Percentiles rank a stretch among this genome's conserved stretches.
Evolutionary conservation across 2,329 filamentous ascomycete genomes (phyloP).

Genomic region (Calycina marina): DNA sequence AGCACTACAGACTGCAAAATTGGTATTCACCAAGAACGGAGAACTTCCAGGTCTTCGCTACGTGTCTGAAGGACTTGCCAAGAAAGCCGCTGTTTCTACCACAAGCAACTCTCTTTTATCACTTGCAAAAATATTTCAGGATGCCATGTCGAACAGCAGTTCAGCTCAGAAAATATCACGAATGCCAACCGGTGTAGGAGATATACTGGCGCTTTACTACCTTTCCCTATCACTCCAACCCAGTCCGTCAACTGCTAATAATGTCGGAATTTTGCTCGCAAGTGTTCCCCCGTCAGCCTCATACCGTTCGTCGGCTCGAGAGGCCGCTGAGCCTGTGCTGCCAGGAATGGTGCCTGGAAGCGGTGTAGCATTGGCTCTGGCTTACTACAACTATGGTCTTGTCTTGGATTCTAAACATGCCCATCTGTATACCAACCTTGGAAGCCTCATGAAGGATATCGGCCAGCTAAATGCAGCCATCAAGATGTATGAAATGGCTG

Average conservation of each 20-base stretch:
- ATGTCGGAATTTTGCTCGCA: conserved; percentile 92
- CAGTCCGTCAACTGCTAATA: conserved; percentile 94
- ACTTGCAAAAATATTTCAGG: conserved; percentile 93
- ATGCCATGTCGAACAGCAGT: conserved; percentile 61
- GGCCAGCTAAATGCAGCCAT: conserved; percentile 86
- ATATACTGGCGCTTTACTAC: conserved; percentile 91
- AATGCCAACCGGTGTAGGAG: conserved; percentile 64
- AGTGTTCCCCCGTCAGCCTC: conserved; percentile 62
- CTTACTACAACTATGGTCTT: conserved; percentile 92
- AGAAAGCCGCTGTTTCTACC: conserved; percentile 72
- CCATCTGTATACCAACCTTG: conserved; percentile 91
- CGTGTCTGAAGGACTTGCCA: conserved; percentile 55
- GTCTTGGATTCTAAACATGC: conserved; percentile 78
- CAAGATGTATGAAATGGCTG: conserved; percentile 92
- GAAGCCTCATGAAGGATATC: conserved; percentile 89
- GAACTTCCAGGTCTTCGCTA: conserved; percentile 67
- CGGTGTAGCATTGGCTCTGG: conserved; percentile 72
- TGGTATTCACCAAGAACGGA: conserved; percentile 66
- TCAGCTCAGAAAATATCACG: conserved; percentile 34
- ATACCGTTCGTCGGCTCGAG: conserved; percentile 22
- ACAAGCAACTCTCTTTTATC: conserved; percentile 93
- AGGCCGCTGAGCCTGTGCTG: conserved; percentile 33
- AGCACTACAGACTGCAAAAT: conserved; percentile 65
- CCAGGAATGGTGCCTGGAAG: conserved; percentile 76
- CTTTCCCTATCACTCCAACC: conserved; percentile 86